A percentile compares a stretch with the other conserved stretches of the same genome.
phyloP scores from a whole-genome alignment of 257 asterid species.

The Eucommia ulmoides region DNA sequence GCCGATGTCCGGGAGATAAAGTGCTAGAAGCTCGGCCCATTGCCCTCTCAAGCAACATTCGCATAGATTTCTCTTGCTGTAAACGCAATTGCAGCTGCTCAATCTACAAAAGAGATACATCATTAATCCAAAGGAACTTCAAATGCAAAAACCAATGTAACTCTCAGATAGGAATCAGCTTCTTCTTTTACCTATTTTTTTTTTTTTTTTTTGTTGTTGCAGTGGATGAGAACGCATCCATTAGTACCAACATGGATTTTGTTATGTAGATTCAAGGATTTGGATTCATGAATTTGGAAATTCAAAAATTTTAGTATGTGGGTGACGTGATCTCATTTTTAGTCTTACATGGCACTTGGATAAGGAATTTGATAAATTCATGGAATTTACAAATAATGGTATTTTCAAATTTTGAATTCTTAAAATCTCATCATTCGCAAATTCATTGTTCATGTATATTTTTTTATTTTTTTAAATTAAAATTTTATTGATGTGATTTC shows the following conservation, averaged over 20 bases:
- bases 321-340: not conserved
- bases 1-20: slow-evolving; percentile 51
- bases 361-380: no score
- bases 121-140: not conserved
- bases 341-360: not conserved
- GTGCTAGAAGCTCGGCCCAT: slow-evolving; percentile 64
- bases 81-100: slow-evolving; percentile 38
- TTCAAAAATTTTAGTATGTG: not conserved
- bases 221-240: not conserved
- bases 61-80: slow-evolving; percentile 52
- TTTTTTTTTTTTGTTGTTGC: not conserved
- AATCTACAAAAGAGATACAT: slow-evolving; percentile 23
- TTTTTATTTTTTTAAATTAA: no score
- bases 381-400: not conserved
- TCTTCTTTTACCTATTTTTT: not conserved
- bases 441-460: no score
- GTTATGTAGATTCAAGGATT: not conserved
- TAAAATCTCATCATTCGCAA: no score
- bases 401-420: not conserved
- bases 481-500: no score
- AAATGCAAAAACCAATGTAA: not conserved
- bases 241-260: no score
- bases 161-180: not conserved
- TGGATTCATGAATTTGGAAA: not conserved
- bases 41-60: slow-evolving; percentile 50